Base-by-base conservation (phyloP, 495 filamentous ascomycete genomes). In the Gamarada debralockiae region DNA sequence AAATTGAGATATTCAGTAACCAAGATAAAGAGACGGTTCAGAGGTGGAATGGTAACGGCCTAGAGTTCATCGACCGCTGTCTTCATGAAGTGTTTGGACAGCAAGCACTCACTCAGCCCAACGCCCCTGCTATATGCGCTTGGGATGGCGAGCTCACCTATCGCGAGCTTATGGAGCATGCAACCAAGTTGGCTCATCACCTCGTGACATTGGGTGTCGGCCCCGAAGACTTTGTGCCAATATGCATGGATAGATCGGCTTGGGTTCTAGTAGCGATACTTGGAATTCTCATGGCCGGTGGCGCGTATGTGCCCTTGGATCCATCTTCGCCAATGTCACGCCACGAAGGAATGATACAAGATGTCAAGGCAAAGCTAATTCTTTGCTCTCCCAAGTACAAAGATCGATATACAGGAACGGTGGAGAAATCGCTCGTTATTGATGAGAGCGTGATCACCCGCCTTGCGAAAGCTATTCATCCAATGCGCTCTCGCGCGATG, bases 261-360 rank as follows among this genome's bases (percentile, higher is more conserved):
- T 68, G 67, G 70, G 58, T 62, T 14, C 36, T 69, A 4, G 65
- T 76, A 9, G 58, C 69, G 3, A 58, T 68, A 10, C 45, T 77
- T 10, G 74, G 61, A 3, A 53, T 75, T 8, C 24, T 75, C 17
- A 67, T 66, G 21, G 64, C 74, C 9, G 74, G 74, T 15, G 69
- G 58, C 9, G 65, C 56, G 8, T 65, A 58, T 55, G 76, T 82
- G n/a, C 73, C 73, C 12, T 59, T 83, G 6, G 78, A 82, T 39
- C 15, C 24, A 18, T 73, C 65, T 6, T 78, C 41, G 12, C 49
- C 49, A n/a, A n/a, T n/a, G n/a, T n/a, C n/a, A n/a, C n/a, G n/a
- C n/a, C n/a, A n/a, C n/a, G n/a, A n/a, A 6, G 33, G 33, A 12
- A 36, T 36, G 33, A 36, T 36, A 2, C 33, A 36, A 36, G 33